Base-by-base conservation (phyloP, 2,329 filamentous ascomycete genomes). In the Claviceps cyperi region DNA sequence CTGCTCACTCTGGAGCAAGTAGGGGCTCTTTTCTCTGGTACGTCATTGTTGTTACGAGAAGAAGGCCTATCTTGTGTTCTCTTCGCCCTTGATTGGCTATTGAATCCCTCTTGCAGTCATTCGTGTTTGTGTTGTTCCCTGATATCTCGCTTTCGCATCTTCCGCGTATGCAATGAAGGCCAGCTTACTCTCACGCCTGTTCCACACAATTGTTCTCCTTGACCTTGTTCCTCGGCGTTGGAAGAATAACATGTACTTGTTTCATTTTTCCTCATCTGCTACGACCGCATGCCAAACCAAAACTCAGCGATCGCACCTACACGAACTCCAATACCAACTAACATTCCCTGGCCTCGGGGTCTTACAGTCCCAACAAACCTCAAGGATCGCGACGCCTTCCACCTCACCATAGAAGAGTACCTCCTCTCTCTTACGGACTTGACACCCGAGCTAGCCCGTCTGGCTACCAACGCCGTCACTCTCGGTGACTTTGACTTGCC, bases 381-480 rank as follows among this genome's bases (percentile, higher is more conserved):
- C 60, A 94, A 94, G 66, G 84, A 91, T 60, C 74, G 78, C 54
- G 91, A 97, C 64, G 79, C 81, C 47, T 98, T 98, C 75, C 92
- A 98, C 66, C 75, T 98, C 60, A 94, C 89, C 43, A 91, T 97
- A 59, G 92, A 98, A 68, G 92, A 98, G 69, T 98, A 98, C 67
- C 81, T 98, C 22, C 82, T 94, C 52, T 83, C 88, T 14, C 75
- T 97, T 52, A 91, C 92, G 52, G 80, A 83, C 53, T 78, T 97
- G 52, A 86, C 92, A 39, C 89, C 95, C 61, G 92, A 98, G 69
- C 77, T 98, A 60, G 77, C 86, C 53, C 87, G 91, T 41, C 79
- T 98, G 51, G 89, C 92, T 36, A 87, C 92, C 67, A 98, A 98
- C 69, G 84, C 87, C 5, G 92, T 98, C 64, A 66, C 91, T 1